Evolutionary conservation across 352 stramenopile species (phyloP), one percentile per base, ranked within the genome.

Genomic region (Pythium aphanidermatum): DNA sequence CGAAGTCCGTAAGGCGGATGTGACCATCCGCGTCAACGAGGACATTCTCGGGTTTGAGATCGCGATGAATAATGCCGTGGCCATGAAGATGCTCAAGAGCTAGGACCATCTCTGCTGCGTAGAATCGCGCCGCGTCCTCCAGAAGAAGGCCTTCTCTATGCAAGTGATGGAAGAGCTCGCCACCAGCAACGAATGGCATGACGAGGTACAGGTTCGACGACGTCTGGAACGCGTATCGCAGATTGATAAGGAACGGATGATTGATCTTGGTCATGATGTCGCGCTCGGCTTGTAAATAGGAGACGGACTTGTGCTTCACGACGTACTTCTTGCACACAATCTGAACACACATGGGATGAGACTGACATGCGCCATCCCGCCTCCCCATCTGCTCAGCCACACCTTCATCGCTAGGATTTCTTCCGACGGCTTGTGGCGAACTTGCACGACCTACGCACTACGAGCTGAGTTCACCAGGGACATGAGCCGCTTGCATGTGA

Each of bases 261-360:
- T 76, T 77, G 50, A 93, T 85, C 65, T 91, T 87, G 47, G 76
- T 88, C 79, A 93, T 90, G 37, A 91, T 91, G 51, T 91, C 76
- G 31, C 81, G 67, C 58, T 93, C 81, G 2, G 77, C 72, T 46
- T 91, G 76, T 21, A 91, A 46, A 44, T 89, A 88, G 45, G 68
- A 59, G 35, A 91, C 60, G 26, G 77, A 89, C 42, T 90, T 90
- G 58, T 88, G 69, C 64, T 93, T 82, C 48, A 90, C 74, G 30
- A 93, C 74, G 60, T 85, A 87, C 63, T 89, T 86, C 58, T 89
- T 89, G 31, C 66, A 84, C 28, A 92, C 75, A 55, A 92, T 87
- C 73, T 86, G 45, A 9, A 21, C 13, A 23, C 26, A 20, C 25
- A 34, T 26, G 5, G 7, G 7, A 23, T 51, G 17, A 32, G 43